Conservation (phyloP, 257 asterid genomes). For the Echium plantagineum region DNA sequence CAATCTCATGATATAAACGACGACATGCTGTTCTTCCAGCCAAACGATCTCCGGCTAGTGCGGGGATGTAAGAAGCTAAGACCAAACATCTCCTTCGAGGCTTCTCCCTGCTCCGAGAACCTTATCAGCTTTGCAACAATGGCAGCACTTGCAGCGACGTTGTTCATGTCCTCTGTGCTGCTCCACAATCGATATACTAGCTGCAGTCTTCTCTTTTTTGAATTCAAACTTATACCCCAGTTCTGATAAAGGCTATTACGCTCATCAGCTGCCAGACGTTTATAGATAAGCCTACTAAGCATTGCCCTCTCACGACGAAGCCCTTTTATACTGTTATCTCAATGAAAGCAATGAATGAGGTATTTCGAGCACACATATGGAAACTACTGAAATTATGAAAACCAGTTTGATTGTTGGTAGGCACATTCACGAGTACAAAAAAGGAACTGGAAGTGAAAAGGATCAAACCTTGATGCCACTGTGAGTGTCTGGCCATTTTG, state of each 20-base stretch:
- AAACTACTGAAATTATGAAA: neutral
- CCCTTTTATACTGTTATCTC: conserved; percentile 28
- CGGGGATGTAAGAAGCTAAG: conserved; percentile 39
- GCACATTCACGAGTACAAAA: conserved; percentile 1
- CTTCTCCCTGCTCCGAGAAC: conserved; percentile 29
- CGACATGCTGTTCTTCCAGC: conserved; percentile 33
- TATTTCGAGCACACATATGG: neutral
- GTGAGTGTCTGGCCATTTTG: conserved; percentile 33
- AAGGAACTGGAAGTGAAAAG: neutral
- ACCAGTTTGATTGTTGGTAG: neutral
- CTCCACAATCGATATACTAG: conserved; percentile 30
- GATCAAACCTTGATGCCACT: conserved; percentile 27
- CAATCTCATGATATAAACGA: conserved; percentile 20
- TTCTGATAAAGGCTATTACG: conserved; percentile 26
- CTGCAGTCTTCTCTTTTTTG: conserved; percentile 31
- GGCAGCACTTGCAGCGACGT: conserved; percentile 31
- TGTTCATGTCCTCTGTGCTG: conserved; percentile 17
- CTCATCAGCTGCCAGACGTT: conserved; percentile 25
- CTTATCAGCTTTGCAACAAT: conserved; percentile 36
- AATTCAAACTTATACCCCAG: conserved; percentile 37
- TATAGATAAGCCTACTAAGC: conserved; percentile 31
- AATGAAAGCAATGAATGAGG: conserved; percentile 2
- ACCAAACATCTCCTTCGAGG: conserved; percentile 47
- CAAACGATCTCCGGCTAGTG: conserved; percentile 26
- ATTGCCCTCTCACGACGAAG: conserved; percentile 30